Base-by-base conservation (phyloP, 225 moss, liverwort and hornwort genomes). In the Neckera pumila region DNA sequence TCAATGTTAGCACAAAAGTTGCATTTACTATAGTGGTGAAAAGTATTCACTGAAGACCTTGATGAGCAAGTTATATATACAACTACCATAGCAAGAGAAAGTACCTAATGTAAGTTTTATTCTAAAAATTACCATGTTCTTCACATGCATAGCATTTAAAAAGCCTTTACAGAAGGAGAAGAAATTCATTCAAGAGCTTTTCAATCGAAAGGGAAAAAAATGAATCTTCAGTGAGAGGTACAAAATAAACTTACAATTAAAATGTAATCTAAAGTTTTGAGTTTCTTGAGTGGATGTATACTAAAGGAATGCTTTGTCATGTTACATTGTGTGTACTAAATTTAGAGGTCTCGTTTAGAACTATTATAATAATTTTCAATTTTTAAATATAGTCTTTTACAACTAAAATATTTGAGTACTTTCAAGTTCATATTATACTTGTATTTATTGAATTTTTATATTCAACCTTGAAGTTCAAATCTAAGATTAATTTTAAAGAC, bases 1-100 rank as follows among this genome's bases (percentile, higher is more conserved):
- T 47, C 0, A 0, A 0, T 30, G 4, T 74, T 30, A 17, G 12
- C 3, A 51, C 0, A 76, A 2, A 76, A 76, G 21, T 0, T 51
- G 0, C 34, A 8, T 34, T 34, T 5, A 22, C 7, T 76, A 53
- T 13, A 2, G 8, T 3, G 2, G 3, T 33, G 2, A n/a, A n/a
- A n/a, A n/a, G n/a, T n/a, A n/a, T n/a, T n/a, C n/a, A n/a, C n/a
- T n/a, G n/a, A n/a, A n/a, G n/a, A n/a, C n/a, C n/a, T n/a, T n/a
- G n/a, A n/a, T 34, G 34, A 76, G 5, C 3, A 53, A 21, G 14
- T 76, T 53, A 1, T 76, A 51, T 13, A 4, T 76, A 21, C 6
- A 34, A 2, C 33, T 33, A 51, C 2, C 2, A 20, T 3, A 34
- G 6, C 1, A 18, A 45, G 28, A 43, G 5, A 15, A 38, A 1